Percentiles rank a stretch among this genome's conserved stretches.
phyloP scores from a whole-genome alignment of 2,329 filamentous ascomycete genomes.

The Paraphoma sp. region DNA sequence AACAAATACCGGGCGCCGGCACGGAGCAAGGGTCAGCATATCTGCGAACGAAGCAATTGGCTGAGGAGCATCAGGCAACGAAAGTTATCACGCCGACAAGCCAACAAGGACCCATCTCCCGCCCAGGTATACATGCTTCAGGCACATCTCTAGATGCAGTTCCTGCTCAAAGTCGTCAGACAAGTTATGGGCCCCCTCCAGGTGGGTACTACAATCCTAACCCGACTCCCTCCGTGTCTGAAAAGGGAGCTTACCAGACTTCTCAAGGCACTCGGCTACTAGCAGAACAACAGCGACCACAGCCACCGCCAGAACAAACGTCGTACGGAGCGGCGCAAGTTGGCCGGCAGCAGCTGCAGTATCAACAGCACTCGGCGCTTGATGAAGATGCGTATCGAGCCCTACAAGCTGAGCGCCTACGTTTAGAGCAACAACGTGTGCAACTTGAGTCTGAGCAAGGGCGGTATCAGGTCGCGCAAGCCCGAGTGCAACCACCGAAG shows the following conservation, averaged over 20 bases:
- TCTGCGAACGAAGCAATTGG: slow-evolving; percentile 27
- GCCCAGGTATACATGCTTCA: slow-evolving; percentile 5
- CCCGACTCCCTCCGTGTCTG: slow-evolving; percentile 7
- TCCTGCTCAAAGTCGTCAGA: slow-evolving; percentile 11
- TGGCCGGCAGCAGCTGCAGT: slow-evolving; percentile 1
- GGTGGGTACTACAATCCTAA: slow-evolving; percentile 37
- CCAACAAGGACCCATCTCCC: slow-evolving; percentile 10
- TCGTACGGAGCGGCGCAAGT: slow-evolving; percentile 3
- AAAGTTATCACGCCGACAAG: slow-evolving; percentile 7
- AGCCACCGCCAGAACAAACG: slow-evolving; percentile 6
- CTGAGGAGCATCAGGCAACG: slow-evolving; percentile 25
- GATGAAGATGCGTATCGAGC: slow-evolving; percentile 8
- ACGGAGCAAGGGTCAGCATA: slow-evolving; percentile 30
- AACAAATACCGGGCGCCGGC: slow-evolving; percentile 5
- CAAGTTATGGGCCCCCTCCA: slow-evolving; percentile 14
- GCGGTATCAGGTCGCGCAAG: not conserved
- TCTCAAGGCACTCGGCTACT: slow-evolving; percentile 21
- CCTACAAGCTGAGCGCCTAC: slow-evolving; percentile 7
- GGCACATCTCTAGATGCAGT: slow-evolving; percentile 9
- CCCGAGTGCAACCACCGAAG: not conserved
- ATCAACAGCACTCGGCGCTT: not conserved
- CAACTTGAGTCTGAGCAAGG: slow-evolving; percentile 8
- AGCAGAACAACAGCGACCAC: slow-evolving; percentile 15
- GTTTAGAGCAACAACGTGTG: slow-evolving; percentile 5
- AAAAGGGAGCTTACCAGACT: slow-evolving; percentile 22